Conservation (phyloP, 2,329 filamentous ascomycete species). For the Blumeriella jaapii region DNA sequence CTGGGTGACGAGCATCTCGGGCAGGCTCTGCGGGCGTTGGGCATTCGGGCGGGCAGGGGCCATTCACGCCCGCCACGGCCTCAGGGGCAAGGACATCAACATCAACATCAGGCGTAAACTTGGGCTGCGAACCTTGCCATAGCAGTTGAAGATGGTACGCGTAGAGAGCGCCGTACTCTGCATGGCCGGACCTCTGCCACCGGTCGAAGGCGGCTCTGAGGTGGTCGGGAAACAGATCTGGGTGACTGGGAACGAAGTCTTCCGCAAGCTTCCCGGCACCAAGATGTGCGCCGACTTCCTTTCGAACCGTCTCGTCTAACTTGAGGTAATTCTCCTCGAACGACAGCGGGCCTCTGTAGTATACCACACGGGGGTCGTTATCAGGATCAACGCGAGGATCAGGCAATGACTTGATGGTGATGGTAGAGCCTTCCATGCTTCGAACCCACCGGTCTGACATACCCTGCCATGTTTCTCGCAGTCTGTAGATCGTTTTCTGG, state of each 20-base stretch:
- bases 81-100: neutral
- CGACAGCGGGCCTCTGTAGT: constrained; percentile 5
- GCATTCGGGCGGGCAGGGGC: too few relatives aligned
- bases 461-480: neutral
- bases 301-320: neutral
- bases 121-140: neutral
- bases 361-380: constrained; percentile 10
- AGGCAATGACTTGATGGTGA: too few relatives aligned
- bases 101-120: neutral
- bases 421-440: constrained; percentile 3
- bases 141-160: neutral
- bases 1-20: too few relatives aligned
- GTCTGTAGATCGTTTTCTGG: too few relatives aligned
- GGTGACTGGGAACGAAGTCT: neutral
- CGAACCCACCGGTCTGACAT: constrained; percentile 5
- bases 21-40: too few relatives aligned
- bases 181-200: neutral
- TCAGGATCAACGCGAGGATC: constrained; percentile 2
- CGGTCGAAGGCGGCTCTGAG: neutral
- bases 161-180: neutral
- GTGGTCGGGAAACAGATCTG: neutral
- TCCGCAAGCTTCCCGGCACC: neutral
- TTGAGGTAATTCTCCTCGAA: neutral
- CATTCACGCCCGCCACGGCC: too few relatives aligned
- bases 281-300: neutral